Evolutionary conservation across 441 rosid genomes (phyloP).

Genomic region (Pelargonium fulgidum): DNA sequence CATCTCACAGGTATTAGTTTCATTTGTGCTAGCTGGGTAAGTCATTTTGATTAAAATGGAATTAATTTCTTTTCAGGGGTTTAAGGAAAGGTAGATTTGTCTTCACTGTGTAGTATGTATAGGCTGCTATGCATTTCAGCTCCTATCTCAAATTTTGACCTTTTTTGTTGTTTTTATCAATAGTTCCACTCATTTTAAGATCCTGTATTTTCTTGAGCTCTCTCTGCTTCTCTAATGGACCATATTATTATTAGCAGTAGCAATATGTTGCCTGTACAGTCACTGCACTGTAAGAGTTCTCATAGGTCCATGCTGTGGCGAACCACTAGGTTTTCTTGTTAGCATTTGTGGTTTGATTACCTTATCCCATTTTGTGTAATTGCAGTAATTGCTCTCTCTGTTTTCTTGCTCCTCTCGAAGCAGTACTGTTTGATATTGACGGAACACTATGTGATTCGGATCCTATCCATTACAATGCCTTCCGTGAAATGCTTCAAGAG

Average conservation of each 20-base stretch:
- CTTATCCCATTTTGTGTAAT: not conserved
- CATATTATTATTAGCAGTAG: no score
- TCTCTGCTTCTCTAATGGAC: no score
- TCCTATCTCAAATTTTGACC: no score
- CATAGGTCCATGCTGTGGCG: not conserved
- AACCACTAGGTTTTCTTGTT: not conserved
- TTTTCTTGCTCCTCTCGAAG: slow-evolving; percentile 1
- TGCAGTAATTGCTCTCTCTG: not conserved
- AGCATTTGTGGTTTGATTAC: not conserved
- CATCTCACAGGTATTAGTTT: not conserved
- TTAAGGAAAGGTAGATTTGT: no score
- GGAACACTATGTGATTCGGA: slow-evolving; percentile 13
- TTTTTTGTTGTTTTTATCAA: no score
- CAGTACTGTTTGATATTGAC: slow-evolving; percentile 8
- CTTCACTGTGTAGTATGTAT: no score
- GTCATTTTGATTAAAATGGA: not conserved
- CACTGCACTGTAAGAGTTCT: not conserved
- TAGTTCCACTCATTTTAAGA: no score
- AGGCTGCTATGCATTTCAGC: no score
- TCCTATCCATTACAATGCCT: not conserved
- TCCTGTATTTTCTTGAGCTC: no score
- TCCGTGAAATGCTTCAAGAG: slow-evolving; percentile 7
- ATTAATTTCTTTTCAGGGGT: not conserved
- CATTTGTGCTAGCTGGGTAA: not conserved
- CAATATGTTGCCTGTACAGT: not conserved